phyloP scores from a whole-genome alignment of 2,329 filamentous ascomycete genomes.

The Trichoderma afroharzianum region DNA sequence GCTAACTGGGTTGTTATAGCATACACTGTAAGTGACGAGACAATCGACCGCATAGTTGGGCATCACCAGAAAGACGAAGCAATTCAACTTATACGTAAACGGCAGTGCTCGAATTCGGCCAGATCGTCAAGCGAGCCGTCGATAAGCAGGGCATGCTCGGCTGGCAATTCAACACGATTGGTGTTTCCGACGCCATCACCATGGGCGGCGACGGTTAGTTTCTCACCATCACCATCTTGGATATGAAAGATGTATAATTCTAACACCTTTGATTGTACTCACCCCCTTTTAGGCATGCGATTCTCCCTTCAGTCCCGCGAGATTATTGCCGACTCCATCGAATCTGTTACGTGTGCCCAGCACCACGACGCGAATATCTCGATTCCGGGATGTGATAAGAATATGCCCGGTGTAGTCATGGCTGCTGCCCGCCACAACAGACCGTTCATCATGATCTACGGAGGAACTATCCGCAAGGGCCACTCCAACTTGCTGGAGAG shows the following conservation, averaged over 20 bases:
- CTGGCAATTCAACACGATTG: slow-evolving; percentile 92
- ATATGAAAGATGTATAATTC: not conserved
- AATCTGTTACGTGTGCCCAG: slow-evolving; percentile 88
- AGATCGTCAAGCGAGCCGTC: slow-evolving; percentile 79
- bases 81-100: not conserved
- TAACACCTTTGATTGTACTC: not conserved
- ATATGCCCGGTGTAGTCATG: slow-evolving; percentile 93
- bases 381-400: slow-evolving; percentile 94
- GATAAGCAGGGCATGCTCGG: slow-evolving; percentile 82
- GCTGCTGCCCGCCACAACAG: slow-evolving; percentile 87
- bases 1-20: slow-evolving; percentile 24
- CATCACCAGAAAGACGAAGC: not conserved
- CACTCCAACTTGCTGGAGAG: slow-evolving; percentile 72
- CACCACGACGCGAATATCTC: slow-evolving; percentile 91
- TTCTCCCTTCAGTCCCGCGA: slow-evolving; percentile 89
- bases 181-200: slow-evolving; percentile 85
- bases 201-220: slow-evolving; percentile 81
- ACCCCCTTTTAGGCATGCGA: slow-evolving; percentile 69
- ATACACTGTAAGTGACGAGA: slow-evolving; percentile 38
- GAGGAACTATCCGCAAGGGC: slow-evolving; percentile 86
- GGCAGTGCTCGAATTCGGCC: slow-evolving; percentile 76
- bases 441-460: slow-evolving; percentile 93
- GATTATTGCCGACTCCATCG: slow-evolving; percentile 90
- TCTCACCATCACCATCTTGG: not conserved
- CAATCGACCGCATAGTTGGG: not conserved